Evolutionary conservation across 257 asterid species (phyloP), one percentile per base, ranked within the genome.

Genomic region (Ilex aquifolium): DNA sequence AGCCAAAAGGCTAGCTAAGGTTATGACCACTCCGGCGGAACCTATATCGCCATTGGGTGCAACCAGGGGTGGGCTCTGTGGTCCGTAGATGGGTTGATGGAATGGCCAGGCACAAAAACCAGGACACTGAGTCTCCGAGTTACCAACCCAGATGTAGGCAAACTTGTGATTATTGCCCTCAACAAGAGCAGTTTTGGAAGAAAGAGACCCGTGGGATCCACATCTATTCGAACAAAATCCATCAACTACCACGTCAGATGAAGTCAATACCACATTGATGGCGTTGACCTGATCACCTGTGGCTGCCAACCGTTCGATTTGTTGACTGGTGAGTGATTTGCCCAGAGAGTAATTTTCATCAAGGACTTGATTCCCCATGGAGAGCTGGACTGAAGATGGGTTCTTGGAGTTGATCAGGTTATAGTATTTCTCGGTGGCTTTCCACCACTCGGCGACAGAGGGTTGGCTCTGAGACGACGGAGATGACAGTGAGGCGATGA

Each of bases 211-310:
- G 52, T 80, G 92, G 44, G 83, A 77, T 16, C 92, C 92, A 57
- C 92, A 85, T 10, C 79, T 62, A 72, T 71, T 82, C 1, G 74
- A 44, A 62, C 92, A 85, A 72, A 85, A 76, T 6, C 87, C 83
- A 4, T 65, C 74, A 27, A 74, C 81, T 10, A 68, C 51, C 36
- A 85, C 88, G 61, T 85, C 87, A 2, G 82, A 64, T 1, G 88
- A 79, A n/a, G 88, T 82, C 0, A 77, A 60, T 0, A 82, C 88
- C 10, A 77, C 68, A 69, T 82, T 85, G 42, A 82, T 63, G 16
- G 92, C 83, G 64, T 85, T 69, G 68, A 48, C 59, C 9, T 73
- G 76, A 15, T 65, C 81, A 56, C 85, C 88, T 44, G 63, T 65
- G 0, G 85, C 56, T 1, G 91, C 83, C 67, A 84, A 65, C 21